Evolutionary conservation across 2,329 filamentous ascomycete genomes (phyloP), one percentile per base, ranked within the genome.

Genomic region (Beauveria scarabaeidicola): DNA sequence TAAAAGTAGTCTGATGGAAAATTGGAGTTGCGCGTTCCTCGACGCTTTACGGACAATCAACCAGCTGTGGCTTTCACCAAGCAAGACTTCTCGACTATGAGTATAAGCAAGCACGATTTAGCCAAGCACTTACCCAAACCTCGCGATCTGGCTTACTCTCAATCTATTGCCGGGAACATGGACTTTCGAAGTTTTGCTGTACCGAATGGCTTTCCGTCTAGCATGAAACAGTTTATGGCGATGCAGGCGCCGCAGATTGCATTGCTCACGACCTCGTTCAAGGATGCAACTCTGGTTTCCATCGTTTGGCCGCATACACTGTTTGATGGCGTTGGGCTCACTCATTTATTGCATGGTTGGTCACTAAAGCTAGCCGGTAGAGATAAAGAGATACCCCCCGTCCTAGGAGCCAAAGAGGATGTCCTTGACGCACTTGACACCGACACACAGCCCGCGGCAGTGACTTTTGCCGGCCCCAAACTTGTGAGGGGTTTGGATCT

Each of bases 221-320:
- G 2, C n/a, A 47, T 60, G 23, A 50, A 50, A 15, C 43, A 51
- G 7, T 43, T 54, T 7, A 9, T 60, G 36, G 44, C 29, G 23
- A 29, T 9, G 9, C 27, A 54, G 23, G 32, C 36, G 9, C 58
- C 58, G 17, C 58, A 54, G 32, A 50, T 60, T 17, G 51, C 51
- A 4, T 9, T 60, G 11, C 51, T 40, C 13, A 69, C 81, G 41
- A 73, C 75, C 9, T 73, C 73, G 0, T 81, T 82, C 64, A 66
- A 64, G 6, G 75, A 82, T 59, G 74, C 76, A 0, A 82, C 79
- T 0, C 65, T 81, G 0, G 68, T 82, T 3, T 70, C 71, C 1
- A 61, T 81, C 0, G 69, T 69, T 5, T 79, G 72, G 68, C 72
- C 75, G 9, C 80, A 82, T 65, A 74, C 73, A 0, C 63, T 79